A percentile compares a stretch with the other conserved stretches of the same genome.
These are phyloP conservation scores for Trichoderma endophyticum DNA, from an alignment of 2,329 filamentous ascomycete genomes.

Conservation along the genomic window DNA sequence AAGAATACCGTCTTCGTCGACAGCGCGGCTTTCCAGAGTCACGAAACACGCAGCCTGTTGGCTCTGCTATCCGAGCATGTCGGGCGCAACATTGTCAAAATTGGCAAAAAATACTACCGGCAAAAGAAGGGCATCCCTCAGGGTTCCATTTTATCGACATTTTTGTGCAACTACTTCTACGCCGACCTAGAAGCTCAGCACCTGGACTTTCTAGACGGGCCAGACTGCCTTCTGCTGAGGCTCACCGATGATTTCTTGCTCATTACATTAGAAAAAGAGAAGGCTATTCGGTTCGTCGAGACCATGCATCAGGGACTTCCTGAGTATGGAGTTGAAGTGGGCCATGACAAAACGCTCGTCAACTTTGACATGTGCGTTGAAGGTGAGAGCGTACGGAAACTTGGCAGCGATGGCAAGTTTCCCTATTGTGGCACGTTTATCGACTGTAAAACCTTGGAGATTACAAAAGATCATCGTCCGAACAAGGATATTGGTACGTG, in stretches of 20 bases:
- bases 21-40: slow-evolving; percentile 54
- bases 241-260: slow-evolving; percentile 93
- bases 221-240: slow-evolving; percentile 67
- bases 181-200: slow-evolving; percentile 73
- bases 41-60: slow-evolving; percentile 60
- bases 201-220: slow-evolving; percentile 60
- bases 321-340: slow-evolving; percentile 77
- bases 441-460: slow-evolving; percentile 68
- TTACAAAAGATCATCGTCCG: slow-evolving; percentile 62
- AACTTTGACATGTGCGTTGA: slow-evolving; percentile 71
- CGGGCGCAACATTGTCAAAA: slow-evolving; percentile 78
- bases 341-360: slow-evolving; percentile 72
- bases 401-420: slow-evolving; percentile 52
- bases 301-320: slow-evolving; percentile 77
- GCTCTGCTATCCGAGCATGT: slow-evolving; percentile 75
- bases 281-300: slow-evolving; percentile 70
- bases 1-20: slow-evolving; percentile 77
- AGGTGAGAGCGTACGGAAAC: slow-evolving; percentile 49
- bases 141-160: slow-evolving; percentile 80
- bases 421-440: slow-evolving; percentile 86
- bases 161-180: slow-evolving; percentile 95
- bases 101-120: slow-evolving; percentile 83
- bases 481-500: background rate
- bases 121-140: slow-evolving; percentile 91
- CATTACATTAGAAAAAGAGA: slow-evolving; percentile 65